These are phyloP conservation scores for Ophiosphaerella narmari DNA, from an alignment of 2,329 filamentous ascomycete species.

Conservation along the genomic window DNA sequence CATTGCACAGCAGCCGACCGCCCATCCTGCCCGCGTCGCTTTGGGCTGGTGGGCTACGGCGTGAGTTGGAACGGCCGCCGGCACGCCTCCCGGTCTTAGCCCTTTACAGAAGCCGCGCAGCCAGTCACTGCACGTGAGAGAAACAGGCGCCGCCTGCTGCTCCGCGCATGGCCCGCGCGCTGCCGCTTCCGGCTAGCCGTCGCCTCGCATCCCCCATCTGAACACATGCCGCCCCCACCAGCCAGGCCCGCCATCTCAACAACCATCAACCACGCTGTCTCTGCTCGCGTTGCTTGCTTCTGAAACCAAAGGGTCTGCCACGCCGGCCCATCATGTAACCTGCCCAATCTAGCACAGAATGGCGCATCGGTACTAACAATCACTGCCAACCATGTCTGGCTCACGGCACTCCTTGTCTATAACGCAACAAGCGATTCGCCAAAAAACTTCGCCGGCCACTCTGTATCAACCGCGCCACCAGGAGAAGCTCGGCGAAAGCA, in stretches of 20 bases:
- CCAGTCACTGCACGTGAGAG: conserved; percentile 25
- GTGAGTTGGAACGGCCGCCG: conserved; percentile 6
- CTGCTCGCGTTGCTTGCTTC: conserved; percentile 21
- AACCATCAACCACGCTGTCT: conserved; percentile 10
- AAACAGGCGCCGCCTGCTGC: conserved; percentile 24
- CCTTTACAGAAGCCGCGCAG: conserved; percentile 28
- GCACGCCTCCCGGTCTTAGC: conserved; percentile 15
- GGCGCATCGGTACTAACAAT: conserved; percentile 12
- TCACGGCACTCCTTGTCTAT: conserved; percentile 6
- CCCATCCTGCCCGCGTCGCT: conserved; percentile 8
- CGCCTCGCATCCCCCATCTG: conserved; percentile 24
- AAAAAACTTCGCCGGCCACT: background rate
- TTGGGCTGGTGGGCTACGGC: conserved; percentile 6
- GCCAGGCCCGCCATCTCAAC: conserved; percentile 19
- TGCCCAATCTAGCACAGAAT: conserved; percentile 20
- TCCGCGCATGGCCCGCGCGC: conserved; percentile 30
- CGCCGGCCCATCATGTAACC: conserved; percentile 28
- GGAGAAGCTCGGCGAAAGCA: conserved; percentile 35
- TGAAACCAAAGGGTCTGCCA: conserved; percentile 14
- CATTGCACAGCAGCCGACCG: background rate
- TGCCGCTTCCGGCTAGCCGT: conserved; percentile 18
- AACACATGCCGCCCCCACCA: conserved; percentile 15
- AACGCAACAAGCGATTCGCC: background rate
- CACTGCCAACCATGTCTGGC: conserved; percentile 15
- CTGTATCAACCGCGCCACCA: conserved; percentile 1